Evolutionary conservation across 2,329 filamentous ascomycete genomes (phyloP).

Genomic region (Drechslerella stenobrocha): DNA sequence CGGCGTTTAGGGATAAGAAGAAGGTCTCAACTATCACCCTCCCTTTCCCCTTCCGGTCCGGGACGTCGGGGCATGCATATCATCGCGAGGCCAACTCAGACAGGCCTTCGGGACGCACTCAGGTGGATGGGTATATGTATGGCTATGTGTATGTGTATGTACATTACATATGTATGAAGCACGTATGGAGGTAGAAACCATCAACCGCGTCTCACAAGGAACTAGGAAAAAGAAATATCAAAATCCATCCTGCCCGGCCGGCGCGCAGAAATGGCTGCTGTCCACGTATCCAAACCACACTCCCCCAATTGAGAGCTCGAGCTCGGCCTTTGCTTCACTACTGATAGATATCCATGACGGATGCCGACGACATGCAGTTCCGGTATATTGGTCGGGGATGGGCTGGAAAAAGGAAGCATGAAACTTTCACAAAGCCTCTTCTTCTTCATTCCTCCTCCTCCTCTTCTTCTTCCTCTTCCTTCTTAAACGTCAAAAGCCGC

Average conservation of each 20-base stretch:
- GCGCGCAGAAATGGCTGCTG: conserved; percentile 33
- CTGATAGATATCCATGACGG: conserved; percentile 1
- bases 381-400: neutral
- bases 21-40: conserved; percentile 1
- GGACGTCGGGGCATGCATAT: conserved; percentile 45
- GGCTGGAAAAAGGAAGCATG: conserved; percentile 1
- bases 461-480: neutral
- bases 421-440: neutral
- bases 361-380: neutral
- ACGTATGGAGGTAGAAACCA: neutral
- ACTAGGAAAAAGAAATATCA: conserved; percentile 14
- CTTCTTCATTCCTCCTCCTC: too few species aligned
- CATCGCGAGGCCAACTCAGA: conserved; percentile 47
- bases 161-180: conserved; percentile 1
- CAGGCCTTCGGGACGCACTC: conserved; percentile 9
- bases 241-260: conserved; percentile 27
- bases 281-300: conserved; percentile 44
- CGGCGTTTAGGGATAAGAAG: neutral
- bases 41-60: conserved; percentile 38
- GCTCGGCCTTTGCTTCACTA: conserved; percentile 1
- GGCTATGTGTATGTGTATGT: neutral
- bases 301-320: conserved; percentile 8
- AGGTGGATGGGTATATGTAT: neutral
- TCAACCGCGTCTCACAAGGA: too few species aligned
- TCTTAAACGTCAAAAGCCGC: conserved; percentile 7